Conservation (phyloP, 257 asterid species). For the Hygrophila difformis region DNA sequence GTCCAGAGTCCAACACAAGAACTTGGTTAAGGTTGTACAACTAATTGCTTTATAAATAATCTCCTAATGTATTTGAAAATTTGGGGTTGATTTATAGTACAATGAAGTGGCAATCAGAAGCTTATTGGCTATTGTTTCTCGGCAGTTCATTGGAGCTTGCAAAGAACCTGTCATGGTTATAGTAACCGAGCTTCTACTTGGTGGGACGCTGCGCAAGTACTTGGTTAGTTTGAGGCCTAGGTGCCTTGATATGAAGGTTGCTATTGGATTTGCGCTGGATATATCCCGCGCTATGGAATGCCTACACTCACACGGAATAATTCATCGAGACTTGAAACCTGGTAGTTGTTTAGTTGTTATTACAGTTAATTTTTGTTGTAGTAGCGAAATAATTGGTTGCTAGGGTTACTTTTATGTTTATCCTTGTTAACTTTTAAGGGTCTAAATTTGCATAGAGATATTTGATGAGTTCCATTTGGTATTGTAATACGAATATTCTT, state of each 20-base stretch:
- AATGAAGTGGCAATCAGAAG: not conserved
- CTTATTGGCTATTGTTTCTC: not conserved
- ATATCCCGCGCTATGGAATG: conserved; percentile 97
- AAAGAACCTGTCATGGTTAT: conserved; percentile 90
- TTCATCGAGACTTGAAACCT: conserved; percentile 90
- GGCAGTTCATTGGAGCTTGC: conserved; percentile 90
- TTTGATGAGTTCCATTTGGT: not conserved
- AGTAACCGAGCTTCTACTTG: conserved; percentile 76
- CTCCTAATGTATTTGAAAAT: conserved; percentile 3
- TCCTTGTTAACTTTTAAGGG: too few relatives aligned
- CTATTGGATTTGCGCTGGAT: conserved; percentile 77
- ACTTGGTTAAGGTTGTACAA: conserved; percentile 78
- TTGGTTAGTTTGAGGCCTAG: conserved; percentile 66
- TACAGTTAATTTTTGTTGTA: not conserved
- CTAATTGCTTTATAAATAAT: not conserved
- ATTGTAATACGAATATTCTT: not conserved
- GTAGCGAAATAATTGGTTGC: too few relatives aligned
- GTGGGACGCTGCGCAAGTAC: conserved; percentile 77
- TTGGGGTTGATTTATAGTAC: not conserved
- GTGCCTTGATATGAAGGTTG: conserved; percentile 56
- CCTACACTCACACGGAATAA: conserved; percentile 82
- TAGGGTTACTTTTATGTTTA: too few relatives aligned
- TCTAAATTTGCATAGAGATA: not conserved
- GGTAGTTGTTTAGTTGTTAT: conserved; percentile 30
- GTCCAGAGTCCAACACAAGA: conserved; percentile 85